Evolutionary conservation across 805 yeast species (phyloP).

Genomic region (Sungouiozyma intestinalis): DNA sequence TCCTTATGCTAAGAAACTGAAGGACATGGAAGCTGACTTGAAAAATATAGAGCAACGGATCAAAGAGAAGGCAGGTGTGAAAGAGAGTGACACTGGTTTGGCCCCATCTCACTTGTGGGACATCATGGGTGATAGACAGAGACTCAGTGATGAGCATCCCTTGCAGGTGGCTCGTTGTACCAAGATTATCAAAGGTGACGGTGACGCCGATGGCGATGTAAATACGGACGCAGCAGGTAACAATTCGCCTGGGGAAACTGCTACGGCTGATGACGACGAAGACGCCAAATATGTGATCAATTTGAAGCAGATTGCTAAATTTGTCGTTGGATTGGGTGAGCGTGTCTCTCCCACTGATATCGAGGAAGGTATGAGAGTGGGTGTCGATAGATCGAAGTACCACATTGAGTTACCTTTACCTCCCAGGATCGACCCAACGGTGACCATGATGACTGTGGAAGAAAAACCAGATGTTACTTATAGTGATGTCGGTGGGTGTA

Average conservation of each 20-base stretch:
- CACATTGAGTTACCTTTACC: slow-evolving; percentile 96
- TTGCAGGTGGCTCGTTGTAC: slow-evolving; percentile 98
- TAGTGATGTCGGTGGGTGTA: slow-evolving; percentile 97
- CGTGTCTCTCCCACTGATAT: slow-evolving; percentile 97
- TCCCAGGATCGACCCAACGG: slow-evolving; percentile 94
- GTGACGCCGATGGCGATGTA: slow-evolving; percentile 23
- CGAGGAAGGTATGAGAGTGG: slow-evolving; percentile 99
- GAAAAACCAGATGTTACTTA: slow-evolving; percentile 99
- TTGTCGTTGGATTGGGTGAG: slow-evolving; percentile 93
- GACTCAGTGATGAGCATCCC: slow-evolving; percentile 90
- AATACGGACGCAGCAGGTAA: slow-evolving; percentile 7
- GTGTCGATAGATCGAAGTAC: slow-evolving; percentile 94
- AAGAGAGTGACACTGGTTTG: slow-evolving; percentile 95
- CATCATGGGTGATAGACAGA: slow-evolving; percentile 87
- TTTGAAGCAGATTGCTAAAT: slow-evolving; percentile 95
- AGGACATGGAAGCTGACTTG: slow-evolving; percentile 77
- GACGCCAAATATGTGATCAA: slow-evolving; percentile 90
- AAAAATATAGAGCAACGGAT: slow-evolving; percentile 76
- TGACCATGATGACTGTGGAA: slow-evolving; percentile 99
- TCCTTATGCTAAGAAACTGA: slow-evolving; percentile 77
- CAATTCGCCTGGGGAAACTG: slow-evolving; percentile 12
- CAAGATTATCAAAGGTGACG: slow-evolving; percentile 70
- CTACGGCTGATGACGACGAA: slow-evolving; percentile 51
- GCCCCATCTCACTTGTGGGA: slow-evolving; percentile 98
- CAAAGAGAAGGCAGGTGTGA: slow-evolving; percentile 87